These are phyloP conservation scores for Penicillium sp. DNA, from an alignment of 2,329 filamentous ascomycete genomes.

Conservation along the genomic window DNA sequence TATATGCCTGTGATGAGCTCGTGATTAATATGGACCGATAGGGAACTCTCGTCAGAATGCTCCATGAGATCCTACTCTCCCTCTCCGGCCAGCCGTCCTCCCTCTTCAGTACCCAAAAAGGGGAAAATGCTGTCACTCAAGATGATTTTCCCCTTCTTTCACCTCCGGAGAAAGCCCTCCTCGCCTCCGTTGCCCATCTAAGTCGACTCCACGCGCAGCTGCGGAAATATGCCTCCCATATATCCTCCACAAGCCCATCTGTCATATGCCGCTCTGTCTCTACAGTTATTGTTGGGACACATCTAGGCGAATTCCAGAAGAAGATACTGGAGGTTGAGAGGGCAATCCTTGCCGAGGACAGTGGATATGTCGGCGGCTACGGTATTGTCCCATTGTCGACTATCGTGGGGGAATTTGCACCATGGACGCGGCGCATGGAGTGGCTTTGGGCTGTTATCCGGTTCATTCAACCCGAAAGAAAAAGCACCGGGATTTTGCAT, in stretches of 20 bases:
- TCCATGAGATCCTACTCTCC: constrained; percentile 96
- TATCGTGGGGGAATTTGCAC: constrained; percentile 74
- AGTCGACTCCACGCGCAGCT: constrained; percentile 69
- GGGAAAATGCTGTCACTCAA: constrained; percentile 44
- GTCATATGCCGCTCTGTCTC: constrained; percentile 81
- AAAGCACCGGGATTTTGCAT: constrained; percentile 20
- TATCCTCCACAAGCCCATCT: constrained; percentile 64
- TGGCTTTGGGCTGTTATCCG: constrained; percentile 71
- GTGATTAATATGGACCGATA: neutral
- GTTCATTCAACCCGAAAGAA: constrained; percentile 52
- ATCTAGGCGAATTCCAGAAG: constrained; percentile 70
- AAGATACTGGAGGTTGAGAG: constrained; percentile 79
- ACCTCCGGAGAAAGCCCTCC: constrained; percentile 71
- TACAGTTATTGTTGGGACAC: constrained; percentile 62
- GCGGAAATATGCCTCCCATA: constrained; percentile 56
- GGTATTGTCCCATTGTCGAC: constrained; percentile 85
- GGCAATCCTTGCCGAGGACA: constrained; percentile 65
- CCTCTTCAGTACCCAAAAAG: constrained; percentile 56
- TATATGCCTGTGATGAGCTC: constrained; percentile 6
- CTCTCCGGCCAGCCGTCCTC: constrained; percentile 89
- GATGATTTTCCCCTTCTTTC: constrained; percentile 50
- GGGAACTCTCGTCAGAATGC: constrained; percentile 52
- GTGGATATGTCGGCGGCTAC: constrained; percentile 76
- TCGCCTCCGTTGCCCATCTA: constrained; percentile 66
- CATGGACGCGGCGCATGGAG: constrained; percentile 72